phyloP scores from a whole-genome alignment of 2,329 filamentous ascomycete species.

The Colletotrichum noveboracense region DNA sequence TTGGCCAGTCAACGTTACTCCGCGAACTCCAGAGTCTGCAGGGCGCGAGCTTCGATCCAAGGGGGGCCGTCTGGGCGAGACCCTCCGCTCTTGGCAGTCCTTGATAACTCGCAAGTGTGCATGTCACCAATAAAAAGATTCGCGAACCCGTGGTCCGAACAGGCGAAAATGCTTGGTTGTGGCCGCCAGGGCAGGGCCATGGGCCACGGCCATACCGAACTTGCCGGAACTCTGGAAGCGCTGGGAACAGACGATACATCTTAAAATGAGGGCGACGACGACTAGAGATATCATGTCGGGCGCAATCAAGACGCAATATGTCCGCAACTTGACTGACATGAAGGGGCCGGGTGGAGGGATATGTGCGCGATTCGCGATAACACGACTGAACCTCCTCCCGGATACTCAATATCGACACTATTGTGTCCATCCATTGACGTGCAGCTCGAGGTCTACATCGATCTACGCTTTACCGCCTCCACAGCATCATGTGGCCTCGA shows the following conservation, averaged over 20 bases:
- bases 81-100: conserved; percentile 5
- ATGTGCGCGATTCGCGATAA: background rate
- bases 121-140: background rate
- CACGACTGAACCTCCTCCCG: background rate
- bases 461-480: background rate
- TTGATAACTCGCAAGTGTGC: background rate
- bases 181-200: background rate
- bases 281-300: background rate
- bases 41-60: background rate
- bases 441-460: background rate
- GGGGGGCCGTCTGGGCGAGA: background rate
- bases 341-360: conserved; percentile 12
- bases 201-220: background rate
- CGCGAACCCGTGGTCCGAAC: conserved; percentile 16
- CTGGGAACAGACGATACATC: background rate
- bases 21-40: conserved; percentile 3
- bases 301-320: conserved; percentile 17
- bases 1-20: background rate
- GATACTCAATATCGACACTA: background rate
- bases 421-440: background rate
- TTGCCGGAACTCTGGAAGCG: background rate
- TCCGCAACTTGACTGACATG: background rate
- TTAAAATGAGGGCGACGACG: background rate
- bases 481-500: conserved; percentile 13
- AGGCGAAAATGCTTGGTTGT: background rate